Conservation (phyloP, 805 yeast species). For the Clavispora asparagi region DNA sequence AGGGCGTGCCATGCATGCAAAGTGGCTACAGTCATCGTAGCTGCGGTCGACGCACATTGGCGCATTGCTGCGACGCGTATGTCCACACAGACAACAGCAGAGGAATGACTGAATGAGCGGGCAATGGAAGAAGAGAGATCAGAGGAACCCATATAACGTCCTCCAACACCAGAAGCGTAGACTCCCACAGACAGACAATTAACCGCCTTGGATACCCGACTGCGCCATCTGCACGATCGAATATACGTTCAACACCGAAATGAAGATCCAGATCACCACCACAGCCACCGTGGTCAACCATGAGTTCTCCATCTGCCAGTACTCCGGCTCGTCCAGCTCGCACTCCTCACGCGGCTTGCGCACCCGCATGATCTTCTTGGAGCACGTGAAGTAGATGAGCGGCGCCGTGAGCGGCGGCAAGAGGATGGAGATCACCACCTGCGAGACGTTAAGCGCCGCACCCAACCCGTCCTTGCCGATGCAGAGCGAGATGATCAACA, state of each 20-base stretch:
- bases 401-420: constrained; percentile 86
- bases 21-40: too few relatives aligned
- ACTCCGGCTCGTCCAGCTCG: constrained; percentile 16
- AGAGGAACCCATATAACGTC: too few relatives aligned
- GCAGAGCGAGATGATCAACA: constrained; percentile 62
- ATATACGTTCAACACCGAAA: constrained; percentile 68
- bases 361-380: constrained; percentile 62
- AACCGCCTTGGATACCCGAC: background rate
- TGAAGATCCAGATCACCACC: constrained; percentile 61
- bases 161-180: too few relatives aligned
- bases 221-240: constrained; percentile 40
- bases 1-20: too few relatives aligned
- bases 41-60: too few relatives aligned
- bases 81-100: too few relatives aligned
- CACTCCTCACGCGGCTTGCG: constrained; percentile 16
- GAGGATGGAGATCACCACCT: constrained; percentile 75
- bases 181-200: too few relatives aligned
- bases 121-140: too few relatives aligned
- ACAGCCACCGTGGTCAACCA: constrained; percentile 52
- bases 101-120: too few relatives aligned
- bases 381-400: constrained; percentile 73
- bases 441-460: constrained; percentile 75
- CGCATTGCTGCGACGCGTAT: too few relatives aligned
- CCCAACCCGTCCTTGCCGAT: constrained; percentile 73
- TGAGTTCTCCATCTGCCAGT: constrained; percentile 57